Percentiles rank a stretch among this genome's conserved stretches.
phyloP scores from a whole-genome alignment of 371 early-diverging fungal genomes.

The Apophysomyces sp. region DNA sequence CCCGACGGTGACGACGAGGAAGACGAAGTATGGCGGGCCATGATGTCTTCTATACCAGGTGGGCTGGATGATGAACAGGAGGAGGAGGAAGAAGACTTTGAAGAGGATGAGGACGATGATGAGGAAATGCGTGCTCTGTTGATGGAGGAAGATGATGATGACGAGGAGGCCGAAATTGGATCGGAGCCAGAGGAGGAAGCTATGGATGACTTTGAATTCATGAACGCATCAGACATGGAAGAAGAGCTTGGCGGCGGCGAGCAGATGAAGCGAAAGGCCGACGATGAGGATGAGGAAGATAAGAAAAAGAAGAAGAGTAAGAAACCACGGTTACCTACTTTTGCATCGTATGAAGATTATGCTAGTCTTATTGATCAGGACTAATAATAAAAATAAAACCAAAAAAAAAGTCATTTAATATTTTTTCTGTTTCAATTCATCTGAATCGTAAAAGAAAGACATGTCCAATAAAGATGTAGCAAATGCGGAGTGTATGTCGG shows the following conservation, averaged over 20 bases:
- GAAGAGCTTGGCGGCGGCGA: conserved; percentile 21
- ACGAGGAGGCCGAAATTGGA: conserved; percentile 25
- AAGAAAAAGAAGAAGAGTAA: conserved; percentile 58
- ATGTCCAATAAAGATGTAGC: background rate
- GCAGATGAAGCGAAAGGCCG: conserved; percentile 26
- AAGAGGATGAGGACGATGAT: conserved; percentile 57
- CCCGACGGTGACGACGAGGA: conserved; percentile 55
- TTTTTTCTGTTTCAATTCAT: background rate
- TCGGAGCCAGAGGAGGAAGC: conserved; percentile 33
- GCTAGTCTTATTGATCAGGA: conserved; percentile 43
- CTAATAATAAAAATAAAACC: conserved; percentile 11
- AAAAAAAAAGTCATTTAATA: conserved; percentile 7
- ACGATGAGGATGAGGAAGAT: conserved; percentile 17
- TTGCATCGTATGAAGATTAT: conserved; percentile 77
- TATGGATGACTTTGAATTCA: conserved; percentile 18
- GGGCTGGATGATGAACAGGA: conserved; percentile 50
- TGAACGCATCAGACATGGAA: conserved; percentile 27
- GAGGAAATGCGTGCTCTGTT: conserved; percentile 48
- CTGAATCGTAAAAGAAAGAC: background rate
- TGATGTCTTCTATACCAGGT: conserved; percentile 71
- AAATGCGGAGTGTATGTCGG: background rate
- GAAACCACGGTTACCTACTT: conserved; percentile 59
- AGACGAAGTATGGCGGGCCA: conserved; percentile 71
- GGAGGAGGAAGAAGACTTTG: conserved; percentile 49
- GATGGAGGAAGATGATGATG: conserved; percentile 36